phyloP scores from a whole-genome alignment of 2,329 filamentous ascomycete genomes.

The Aspergillus novoparasiticus region DNA sequence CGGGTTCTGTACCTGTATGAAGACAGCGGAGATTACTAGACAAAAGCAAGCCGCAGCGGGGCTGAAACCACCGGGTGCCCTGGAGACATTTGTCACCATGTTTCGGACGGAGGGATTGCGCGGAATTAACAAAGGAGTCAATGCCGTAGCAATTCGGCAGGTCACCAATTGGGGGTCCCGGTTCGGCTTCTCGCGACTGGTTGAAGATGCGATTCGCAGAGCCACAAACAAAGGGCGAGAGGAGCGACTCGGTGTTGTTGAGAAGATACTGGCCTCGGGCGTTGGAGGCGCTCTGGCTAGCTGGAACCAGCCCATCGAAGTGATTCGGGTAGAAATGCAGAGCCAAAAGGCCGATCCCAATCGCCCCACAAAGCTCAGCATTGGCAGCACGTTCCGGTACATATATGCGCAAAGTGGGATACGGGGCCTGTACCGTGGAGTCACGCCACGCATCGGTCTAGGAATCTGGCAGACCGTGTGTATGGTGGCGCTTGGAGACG shows the following conservation, averaged over 20 bases:
- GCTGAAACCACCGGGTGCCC: constrained; percentile 77
- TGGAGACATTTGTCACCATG: constrained; percentile 1
- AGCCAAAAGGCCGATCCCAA: constrained; percentile 17
- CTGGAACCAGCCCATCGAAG: constrained; percentile 28
- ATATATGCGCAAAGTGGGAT: constrained; percentile 14
- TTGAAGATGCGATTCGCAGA: not conserved
- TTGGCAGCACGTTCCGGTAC: constrained; percentile 10
- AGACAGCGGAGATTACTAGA: constrained; percentile 98
- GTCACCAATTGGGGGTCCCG: constrained; percentile 5
- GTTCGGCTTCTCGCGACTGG: constrained; percentile 4
- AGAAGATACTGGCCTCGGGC: constrained; percentile 23
- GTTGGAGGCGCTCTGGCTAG: constrained; percentile 20
- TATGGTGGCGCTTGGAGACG: constrained; percentile 23
- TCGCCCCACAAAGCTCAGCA: constrained; percentile 10
- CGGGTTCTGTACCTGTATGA: constrained; percentile 99
- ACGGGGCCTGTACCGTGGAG: constrained; percentile 19
- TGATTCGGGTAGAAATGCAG: constrained; percentile 20
- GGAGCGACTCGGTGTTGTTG: constrained; percentile 7
- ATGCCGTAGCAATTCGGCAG: constrained; percentile 6
- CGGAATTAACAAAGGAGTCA: constrained; percentile 8
- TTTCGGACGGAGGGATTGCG: not conserved
- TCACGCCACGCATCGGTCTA: constrained; percentile 21
- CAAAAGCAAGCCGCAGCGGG: constrained; percentile 80
- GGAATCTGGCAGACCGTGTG: constrained; percentile 21
- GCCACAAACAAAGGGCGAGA: constrained; percentile 8